Conservation (phyloP, 805 yeast genomes). For the Candida alai region DNA sequence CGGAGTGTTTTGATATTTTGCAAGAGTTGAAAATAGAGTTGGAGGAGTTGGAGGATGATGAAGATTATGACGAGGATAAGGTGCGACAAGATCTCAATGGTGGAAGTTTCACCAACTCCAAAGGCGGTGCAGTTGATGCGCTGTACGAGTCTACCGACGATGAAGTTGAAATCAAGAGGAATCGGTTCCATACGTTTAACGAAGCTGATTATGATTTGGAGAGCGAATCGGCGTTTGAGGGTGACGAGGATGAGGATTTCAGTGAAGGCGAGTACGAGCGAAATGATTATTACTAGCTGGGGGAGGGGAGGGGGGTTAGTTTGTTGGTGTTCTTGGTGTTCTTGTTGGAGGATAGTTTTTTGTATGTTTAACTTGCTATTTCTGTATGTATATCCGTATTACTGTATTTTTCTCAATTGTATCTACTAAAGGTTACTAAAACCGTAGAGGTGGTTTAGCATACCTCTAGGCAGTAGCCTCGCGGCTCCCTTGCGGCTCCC, state of each 20-base stretch:
- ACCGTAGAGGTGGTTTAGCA: background rate
- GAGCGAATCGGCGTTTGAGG: slow-evolving; percentile 29
- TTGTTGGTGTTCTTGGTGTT: too few relatives aligned
- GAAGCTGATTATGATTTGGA: slow-evolving; percentile 45
- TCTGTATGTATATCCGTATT: slow-evolving; percentile 1
- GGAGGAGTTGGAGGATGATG: slow-evolving; percentile 53
- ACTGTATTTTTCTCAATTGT: background rate
- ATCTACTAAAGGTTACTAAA: background rate
- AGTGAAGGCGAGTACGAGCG: slow-evolving; percentile 36
- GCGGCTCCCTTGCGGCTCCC: too few relatives aligned
- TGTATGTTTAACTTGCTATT: background rate
- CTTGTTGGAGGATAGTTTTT: background rate
- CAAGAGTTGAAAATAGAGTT: slow-evolving; percentile 87
- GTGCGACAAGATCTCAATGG: slow-evolving; percentile 7
- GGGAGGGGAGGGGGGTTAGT: background rate
- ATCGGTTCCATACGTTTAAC: slow-evolving; percentile 39
- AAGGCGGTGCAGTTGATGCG: slow-evolving; percentile 15
- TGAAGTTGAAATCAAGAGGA: slow-evolving; percentile 43
- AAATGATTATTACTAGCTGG: slow-evolving; percentile 37
- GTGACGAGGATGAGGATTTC: slow-evolving; percentile 26
- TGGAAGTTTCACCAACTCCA: slow-evolving; percentile 10
- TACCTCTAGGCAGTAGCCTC: too few relatives aligned
- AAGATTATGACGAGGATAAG: slow-evolving; percentile 11
- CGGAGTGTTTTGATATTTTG: slow-evolving; percentile 90
- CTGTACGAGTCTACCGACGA: slow-evolving; percentile 37